Conservation (phyloP, 1,139 yeast genomes). For the Hyphopichia buzzinii region DNA sequence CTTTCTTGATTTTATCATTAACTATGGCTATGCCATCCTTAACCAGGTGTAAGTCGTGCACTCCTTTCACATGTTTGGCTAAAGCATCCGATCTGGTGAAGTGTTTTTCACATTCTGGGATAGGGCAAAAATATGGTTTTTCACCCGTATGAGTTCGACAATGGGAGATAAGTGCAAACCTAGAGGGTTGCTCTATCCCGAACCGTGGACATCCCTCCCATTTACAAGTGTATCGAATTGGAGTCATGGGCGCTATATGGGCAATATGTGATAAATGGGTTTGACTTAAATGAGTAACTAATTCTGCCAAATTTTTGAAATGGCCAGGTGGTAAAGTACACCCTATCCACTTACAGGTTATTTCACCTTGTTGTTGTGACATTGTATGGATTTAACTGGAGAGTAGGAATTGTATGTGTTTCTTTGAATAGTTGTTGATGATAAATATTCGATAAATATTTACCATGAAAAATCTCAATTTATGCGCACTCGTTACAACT, state of each 20-base stretch:
- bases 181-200: conserved; percentile 55
- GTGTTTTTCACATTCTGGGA: conserved; percentile 66
- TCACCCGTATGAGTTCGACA: conserved; percentile 67
- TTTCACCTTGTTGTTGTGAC: conserved; percentile 8
- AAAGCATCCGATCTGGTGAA: conserved; percentile 62
- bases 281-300: conserved; percentile 33
- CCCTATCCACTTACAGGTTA: conserved; percentile 34
- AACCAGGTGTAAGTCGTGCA: conserved; percentile 50
- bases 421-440: no score
- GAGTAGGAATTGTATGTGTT: no score
- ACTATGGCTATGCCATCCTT: conserved; percentile 33
- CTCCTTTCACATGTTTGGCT: conserved; percentile 61
- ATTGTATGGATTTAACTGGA: neutral
- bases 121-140: conserved; percentile 63
- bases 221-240: conserved; percentile 51
- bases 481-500: no score
- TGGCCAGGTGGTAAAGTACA: conserved; percentile 19
- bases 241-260: conserved; percentile 16
- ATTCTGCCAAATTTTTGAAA: conserved; percentile 19
- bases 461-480: no score
- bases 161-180: conserved; percentile 62
- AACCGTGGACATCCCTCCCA: conserved; percentile 62
- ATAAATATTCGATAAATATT: no score
- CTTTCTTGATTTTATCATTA: conserved; percentile 22
- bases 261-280: conserved; percentile 29